Conservation (phyloP, 345 rosid species). For the Garcia nutans region DNA sequence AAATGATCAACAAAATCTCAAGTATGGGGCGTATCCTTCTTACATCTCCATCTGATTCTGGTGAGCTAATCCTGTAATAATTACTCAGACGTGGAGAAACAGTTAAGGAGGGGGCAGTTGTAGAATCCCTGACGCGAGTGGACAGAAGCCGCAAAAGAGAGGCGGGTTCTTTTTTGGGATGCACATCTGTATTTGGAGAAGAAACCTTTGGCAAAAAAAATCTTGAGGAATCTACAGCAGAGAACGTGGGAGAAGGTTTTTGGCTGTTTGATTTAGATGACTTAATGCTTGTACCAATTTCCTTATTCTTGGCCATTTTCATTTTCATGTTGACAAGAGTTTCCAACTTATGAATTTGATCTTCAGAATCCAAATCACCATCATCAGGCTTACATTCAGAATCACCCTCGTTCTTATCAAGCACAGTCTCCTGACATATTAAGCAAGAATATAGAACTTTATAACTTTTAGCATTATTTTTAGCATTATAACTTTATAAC, state of each 20-base stretch:
- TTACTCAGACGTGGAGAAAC: conserved; percentile 25
- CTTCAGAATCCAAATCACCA: conserved; percentile 32
- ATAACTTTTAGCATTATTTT: too few species aligned
- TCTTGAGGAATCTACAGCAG: conserved; percentile 42
- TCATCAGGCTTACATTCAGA: conserved; percentile 35
- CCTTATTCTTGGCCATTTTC: conserved; percentile 17
- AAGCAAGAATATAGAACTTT: conserved; percentile 15
- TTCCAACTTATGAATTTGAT: conserved; percentile 9
- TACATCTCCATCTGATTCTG: conserved; percentile 42
- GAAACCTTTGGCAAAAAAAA: conserved; percentile 31
- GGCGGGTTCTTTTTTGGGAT: conserved; percentile 27
- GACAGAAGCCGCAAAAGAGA: conserved; percentile 36
- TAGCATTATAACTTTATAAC: neutral
- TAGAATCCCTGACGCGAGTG: conserved; percentile 26
- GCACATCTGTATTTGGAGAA: conserved; percentile 31
- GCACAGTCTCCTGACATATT: conserved; percentile 33
- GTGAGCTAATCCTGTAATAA: conserved; percentile 38
- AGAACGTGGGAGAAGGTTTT: conserved; percentile 26
- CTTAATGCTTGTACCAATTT: conserved; percentile 13
- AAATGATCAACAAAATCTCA: neutral
- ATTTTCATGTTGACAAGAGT: conserved; percentile 25
- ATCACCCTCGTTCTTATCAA: conserved; percentile 32
- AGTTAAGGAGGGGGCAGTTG: conserved; percentile 32
- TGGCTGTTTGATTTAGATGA: conserved; percentile 22
- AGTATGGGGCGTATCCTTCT: conserved; percentile 17